Percentiles rank a stretch among this genome's conserved stretches.
Evolutionary conservation across 352 stramenopile species (phyloP).

Genomic region (Elongisporangium senticosum): DNA sequence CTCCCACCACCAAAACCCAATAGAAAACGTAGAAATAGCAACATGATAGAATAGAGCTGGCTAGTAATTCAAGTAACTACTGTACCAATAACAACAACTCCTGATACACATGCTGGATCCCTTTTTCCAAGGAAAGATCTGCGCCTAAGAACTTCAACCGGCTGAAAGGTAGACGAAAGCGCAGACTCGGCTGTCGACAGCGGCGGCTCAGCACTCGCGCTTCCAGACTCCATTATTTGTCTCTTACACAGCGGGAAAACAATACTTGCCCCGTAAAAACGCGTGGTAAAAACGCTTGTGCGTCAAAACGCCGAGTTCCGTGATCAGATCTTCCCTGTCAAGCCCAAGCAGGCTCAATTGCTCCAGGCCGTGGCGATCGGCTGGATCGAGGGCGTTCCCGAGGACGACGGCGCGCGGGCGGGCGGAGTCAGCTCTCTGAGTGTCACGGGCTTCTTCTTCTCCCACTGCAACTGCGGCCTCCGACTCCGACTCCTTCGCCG

Average conservation of each 20-base stretch:
- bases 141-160: not conserved
- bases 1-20: constrained; percentile 18
- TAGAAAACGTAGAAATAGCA: constrained; percentile 16
- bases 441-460: not conserved
- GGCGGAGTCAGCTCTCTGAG: not conserved
- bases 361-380: constrained; percentile 1
- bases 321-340: not conserved
- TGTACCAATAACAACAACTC: constrained; percentile 1
- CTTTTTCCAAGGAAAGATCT: not conserved
- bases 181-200: not conserved
- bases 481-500: not conserved
- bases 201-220: not conserved
- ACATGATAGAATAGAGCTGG: constrained; percentile 3
- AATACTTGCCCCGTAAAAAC: not conserved
- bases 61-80: not conserved
- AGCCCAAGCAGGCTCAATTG: not conserved
- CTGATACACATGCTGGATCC: not conserved
- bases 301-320: not conserved
- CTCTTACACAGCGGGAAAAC: not conserved
- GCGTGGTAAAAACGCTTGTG: not conserved
- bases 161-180: not conserved
- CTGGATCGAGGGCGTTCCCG: not conserved
- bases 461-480: not conserved
- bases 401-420: not conserved
- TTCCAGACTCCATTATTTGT: not conserved